Evolutionary conservation across 2,329 filamentous ascomycete genomes (phyloP), one percentile per base, ranked within the genome.

Genomic region (Clarireedia monteithiana): DNA sequence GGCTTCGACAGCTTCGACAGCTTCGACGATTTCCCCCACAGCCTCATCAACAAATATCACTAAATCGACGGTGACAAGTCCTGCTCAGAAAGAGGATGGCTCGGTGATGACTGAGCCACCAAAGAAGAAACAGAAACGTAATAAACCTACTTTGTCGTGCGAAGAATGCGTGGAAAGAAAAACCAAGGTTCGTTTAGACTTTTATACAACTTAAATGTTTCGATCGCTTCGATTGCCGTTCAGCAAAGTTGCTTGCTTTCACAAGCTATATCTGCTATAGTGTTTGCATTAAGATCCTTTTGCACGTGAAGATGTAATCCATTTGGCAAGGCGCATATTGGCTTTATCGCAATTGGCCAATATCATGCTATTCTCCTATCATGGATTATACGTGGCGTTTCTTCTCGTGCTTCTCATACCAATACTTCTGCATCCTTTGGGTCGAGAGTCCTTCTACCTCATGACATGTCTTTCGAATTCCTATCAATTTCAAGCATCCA

Each of bases 101-200:
- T 50, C 54, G 20, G 6, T 17, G 4, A 20, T 38, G 24, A 14
- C 38, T 12, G 61, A 63, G 45, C 63, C 60, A 10, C 54, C 58
- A 4, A 68, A 64, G 59, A 88, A 88, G 74, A 89, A 87, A 72
- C 88, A 91, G 73, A 91, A 88, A 74, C 82, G 88, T 48, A 92
- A 92, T 72, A 92, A 92, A 70, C 88, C 88, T 3, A 91, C 88
- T 1, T 68, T 91, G 60, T 89, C 85, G 49, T 91, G 88, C 66
- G 80, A 84, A 59, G 86, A 90, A 68, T 92, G 88, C 67, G 88
- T 91, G 23, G 86, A 90, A 72, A 77, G 88, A 63, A 91, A 91
- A 73, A 91, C 88, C 24, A 91, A 89, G 77, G 86, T 86, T 68
- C 53, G 65, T 62, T 17, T 9, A 17, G 4, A 10, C 17, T 14